Percentiles rank a stretch among this genome's conserved stretches.
Conservation (phyloP, 352 stramenopile genomes). For the Pythium monospermum region DNA sequence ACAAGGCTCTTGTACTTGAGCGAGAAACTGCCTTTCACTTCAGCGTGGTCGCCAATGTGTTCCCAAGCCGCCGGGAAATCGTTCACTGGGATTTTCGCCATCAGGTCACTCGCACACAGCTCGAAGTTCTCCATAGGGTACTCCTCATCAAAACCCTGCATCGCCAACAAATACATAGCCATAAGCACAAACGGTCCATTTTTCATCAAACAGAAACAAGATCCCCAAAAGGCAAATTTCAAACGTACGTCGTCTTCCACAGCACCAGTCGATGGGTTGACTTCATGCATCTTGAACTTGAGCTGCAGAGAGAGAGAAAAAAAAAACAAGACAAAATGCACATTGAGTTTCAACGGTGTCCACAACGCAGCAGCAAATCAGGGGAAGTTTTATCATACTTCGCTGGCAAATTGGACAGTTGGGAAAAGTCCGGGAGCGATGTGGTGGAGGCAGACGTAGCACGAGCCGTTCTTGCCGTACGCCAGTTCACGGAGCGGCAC, state of each 20-base stretch:
- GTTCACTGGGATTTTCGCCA: conserved; percentile 94
- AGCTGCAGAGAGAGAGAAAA: conserved; percentile 42
- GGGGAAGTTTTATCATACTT: conserved; percentile 64
- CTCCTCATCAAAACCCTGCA: conserved; percentile 95
- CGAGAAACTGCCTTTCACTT: conserved; percentile 96
- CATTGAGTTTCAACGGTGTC: background rate
- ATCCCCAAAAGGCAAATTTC: background rate
- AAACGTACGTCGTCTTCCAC: conserved; percentile 61
- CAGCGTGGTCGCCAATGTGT: conserved; percentile 88
- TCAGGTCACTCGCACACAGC: conserved; percentile 94
- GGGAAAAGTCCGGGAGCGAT: conserved; percentile 68
- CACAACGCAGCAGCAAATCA: background rate
- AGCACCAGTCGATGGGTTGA: conserved; percentile 94
- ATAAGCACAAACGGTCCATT: background rate
- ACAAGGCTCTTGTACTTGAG: conserved; percentile 97
- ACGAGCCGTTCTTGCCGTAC: conserved; percentile 92
- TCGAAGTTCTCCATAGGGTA: conserved; percentile 98
- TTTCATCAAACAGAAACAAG: conserved; percentile 8
- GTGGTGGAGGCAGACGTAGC: conserved; percentile 92
- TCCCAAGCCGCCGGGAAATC: conserved; percentile 98
- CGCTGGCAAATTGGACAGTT: conserved; percentile 89
- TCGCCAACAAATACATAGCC: background rate
- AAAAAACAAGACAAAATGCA: background rate
- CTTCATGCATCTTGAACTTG: conserved; percentile 93
- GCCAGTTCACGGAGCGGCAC: conserved; percentile 84